Evolutionary conservation across 768 basidiomycete species (phyloP), one percentile per base, ranked within the genome.

Genomic region (Boletus eberwhitei): DNA sequence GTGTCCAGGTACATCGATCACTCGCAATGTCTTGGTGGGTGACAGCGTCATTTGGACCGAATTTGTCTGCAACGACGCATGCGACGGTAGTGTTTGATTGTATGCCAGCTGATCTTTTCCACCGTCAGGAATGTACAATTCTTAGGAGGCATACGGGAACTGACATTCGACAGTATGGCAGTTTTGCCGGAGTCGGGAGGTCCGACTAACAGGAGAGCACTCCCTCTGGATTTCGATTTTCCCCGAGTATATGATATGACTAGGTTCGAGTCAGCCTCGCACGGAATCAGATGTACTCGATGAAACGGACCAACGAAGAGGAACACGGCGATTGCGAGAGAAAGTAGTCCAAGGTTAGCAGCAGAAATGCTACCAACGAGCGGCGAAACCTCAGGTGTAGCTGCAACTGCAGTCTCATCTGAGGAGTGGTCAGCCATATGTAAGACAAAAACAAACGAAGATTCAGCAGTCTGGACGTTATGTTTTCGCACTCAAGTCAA

Each of bases 1-100:
- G 67, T 93, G 91, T n/a, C 91, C 91, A 8, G 91, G 91, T 39
- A 93, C 72, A 68, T 93, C 91, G 17, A 91, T 74, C 13, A 88
- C 70, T 38, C 75, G 79, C 42, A 87, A 65, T 14, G 70, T 64
- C 60, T 78, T 80, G 40, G 73, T 75, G 2, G 73, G 57, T 7
- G 71, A 65, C n/a, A 85, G 60, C 6, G 70, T 54, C 34, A 86
- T 66, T 5, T 76, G 59, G 5, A 82, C 79, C 1, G 77, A 71
- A 66, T 90, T 93, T 5, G 79, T 77, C 67, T 93, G 91, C 65
- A 93, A 74, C 0, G 91, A 93, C 4, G 88, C 83, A 60, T 89
- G 86, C 3, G 88, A 88, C 40, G 82, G 82, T 12, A 87, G 67
- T 1, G 82, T 77, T 65, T 83, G 80, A 29, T 77, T 75, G 66